Evolutionary conservation across 345 rosid species (phyloP).

Genomic region (Eucalyptus viminalis): DNA sequence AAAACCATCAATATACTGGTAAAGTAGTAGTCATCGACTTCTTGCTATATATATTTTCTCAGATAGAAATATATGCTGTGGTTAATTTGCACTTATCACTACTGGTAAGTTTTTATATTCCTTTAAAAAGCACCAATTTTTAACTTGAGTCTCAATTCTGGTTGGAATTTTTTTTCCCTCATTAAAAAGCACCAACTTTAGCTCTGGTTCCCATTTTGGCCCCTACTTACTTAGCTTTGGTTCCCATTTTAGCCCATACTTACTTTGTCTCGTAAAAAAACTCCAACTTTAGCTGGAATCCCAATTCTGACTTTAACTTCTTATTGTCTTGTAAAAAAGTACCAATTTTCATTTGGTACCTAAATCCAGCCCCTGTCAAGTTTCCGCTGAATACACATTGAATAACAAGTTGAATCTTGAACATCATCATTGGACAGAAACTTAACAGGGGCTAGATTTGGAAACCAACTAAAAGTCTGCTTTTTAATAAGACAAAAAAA

Average conservation of each 20-base stretch:
- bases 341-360: neutral
- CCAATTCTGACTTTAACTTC: too few relatives aligned
- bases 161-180: neutral
- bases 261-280: too few relatives aligned
- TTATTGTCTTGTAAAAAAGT: neutral
- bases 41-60: neutral
- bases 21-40: neutral
- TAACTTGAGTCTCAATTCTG: neutral
- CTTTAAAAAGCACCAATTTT: neutral
- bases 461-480: neutral
- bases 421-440: neutral
- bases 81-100: neutral
- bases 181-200: neutral
- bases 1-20: constrained; percentile 61
- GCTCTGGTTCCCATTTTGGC: neutral
- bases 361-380: neutral
- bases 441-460: neutral
- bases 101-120: neutral
- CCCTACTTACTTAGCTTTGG: too few relatives aligned
- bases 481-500: neutral
- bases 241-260: too few relatives aligned
- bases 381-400: neutral
- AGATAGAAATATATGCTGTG: neutral
- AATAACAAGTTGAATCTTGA: neutral
- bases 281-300: too few relatives aligned